phyloP scores from a whole-genome alignment of 2,329 filamentous ascomycete species.

The Monosporascus sp. region DNA sequence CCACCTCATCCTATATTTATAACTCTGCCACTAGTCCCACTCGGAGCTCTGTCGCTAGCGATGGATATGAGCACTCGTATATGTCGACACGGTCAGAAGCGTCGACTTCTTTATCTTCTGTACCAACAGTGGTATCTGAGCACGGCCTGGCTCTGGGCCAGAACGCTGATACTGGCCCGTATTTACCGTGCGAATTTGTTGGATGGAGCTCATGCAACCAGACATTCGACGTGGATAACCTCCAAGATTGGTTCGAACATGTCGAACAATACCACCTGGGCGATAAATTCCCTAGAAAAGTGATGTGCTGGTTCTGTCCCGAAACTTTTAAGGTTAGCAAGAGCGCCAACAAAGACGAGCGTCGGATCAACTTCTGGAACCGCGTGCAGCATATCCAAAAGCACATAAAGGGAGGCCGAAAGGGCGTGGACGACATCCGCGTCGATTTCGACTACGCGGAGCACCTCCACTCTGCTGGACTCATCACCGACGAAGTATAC shows the following conservation, averaged over 20 bases:
- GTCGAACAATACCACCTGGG: constrained; percentile 32
- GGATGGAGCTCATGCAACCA: constrained; percentile 30
- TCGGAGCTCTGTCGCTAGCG: no score
- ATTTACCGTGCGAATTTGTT: constrained; percentile 42
- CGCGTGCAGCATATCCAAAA: constrained; percentile 46
- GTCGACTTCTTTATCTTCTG: no score
- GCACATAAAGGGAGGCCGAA: constrained; percentile 33
- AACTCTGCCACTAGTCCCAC: no score
- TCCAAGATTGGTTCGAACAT: constrained; percentile 42
- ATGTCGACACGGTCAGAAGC: background rate
- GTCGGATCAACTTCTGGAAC: constrained; percentile 24
- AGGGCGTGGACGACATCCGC: constrained; percentile 51
- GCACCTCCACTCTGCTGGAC: constrained; percentile 38
- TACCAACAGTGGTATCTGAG: no score
- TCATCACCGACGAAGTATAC: constrained; percentile 11
- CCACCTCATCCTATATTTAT: no score
- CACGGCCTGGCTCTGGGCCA: no score
- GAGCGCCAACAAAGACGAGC: constrained; percentile 4
- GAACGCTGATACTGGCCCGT: background rate
- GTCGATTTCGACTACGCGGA: constrained; percentile 87
- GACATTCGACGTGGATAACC: constrained; percentile 33
- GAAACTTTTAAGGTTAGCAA: constrained; percentile 23
- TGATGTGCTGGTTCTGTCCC: constrained; percentile 49
- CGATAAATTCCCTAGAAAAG: constrained; percentile 28
- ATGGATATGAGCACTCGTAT: background rate